These are phyloP conservation scores for Phytophthora pini DNA, from an alignment of 352 stramenopile genomes.

Conservation along the genomic window DNA sequence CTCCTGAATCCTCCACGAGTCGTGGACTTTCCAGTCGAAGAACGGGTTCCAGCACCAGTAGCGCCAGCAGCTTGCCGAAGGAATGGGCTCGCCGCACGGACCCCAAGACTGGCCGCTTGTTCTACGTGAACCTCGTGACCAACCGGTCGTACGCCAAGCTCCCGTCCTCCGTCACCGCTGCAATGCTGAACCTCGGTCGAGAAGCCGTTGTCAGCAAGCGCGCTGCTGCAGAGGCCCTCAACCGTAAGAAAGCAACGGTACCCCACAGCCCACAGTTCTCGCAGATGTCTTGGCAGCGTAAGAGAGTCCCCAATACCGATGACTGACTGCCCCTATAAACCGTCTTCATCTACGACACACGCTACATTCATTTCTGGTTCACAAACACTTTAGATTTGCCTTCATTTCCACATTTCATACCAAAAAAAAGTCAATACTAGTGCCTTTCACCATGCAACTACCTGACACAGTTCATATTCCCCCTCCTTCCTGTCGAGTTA, in stretches of 20 bases:
- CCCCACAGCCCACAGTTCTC: conserved; percentile 80
- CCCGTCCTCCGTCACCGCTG: conserved; percentile 74
- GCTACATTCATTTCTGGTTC: conserved; percentile 18
- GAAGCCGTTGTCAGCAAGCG: conserved; percentile 41
- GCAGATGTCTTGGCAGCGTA: conserved; percentile 87
- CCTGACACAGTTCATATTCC: neutral
- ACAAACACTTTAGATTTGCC: conserved; percentile 20
- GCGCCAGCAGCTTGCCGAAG: conserved; percentile 62
- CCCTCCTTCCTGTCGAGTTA: conserved; percentile 6
- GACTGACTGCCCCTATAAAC: conserved; percentile 39
- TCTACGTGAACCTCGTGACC: conserved; percentile 87
- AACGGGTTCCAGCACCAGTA: conserved; percentile 27
- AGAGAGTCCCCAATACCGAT: conserved; percentile 43
- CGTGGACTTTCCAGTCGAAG: conserved; percentile 39
- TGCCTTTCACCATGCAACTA: conserved; percentile 20
- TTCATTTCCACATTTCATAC: conserved; percentile 21
- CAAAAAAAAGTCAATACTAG: conserved; percentile 6
- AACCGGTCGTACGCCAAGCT: conserved; percentile 83
- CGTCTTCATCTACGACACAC: conserved; percentile 18
- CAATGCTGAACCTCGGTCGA: conserved; percentile 63
- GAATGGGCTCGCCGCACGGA: conserved; percentile 82
- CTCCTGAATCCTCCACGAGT: conserved; percentile 42
- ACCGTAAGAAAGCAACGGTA: conserved; percentile 61
- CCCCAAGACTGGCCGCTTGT: conserved; percentile 78
- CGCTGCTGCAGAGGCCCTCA: conserved; percentile 27